Base-by-base conservation (phyloP, 2,329 filamentous ascomycete species). In the Colletotrichum camelliae region DNA sequence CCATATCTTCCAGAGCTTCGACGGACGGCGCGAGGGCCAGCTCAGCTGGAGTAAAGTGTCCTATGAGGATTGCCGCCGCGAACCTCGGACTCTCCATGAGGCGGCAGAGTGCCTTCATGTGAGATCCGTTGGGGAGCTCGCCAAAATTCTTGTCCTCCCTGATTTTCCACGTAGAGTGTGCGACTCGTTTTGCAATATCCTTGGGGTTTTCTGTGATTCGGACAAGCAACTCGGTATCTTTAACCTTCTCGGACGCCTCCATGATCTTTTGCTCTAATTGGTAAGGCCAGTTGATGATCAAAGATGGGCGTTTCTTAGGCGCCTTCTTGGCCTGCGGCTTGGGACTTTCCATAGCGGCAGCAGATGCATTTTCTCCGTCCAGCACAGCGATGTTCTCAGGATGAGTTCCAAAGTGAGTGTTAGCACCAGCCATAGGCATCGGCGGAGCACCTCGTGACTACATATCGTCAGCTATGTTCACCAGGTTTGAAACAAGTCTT, bases 361-460 rank as follows among this genome's bases (percentile, higher is more conserved):
- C 16, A 10, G 33, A 10, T 31, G 33, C 3, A 16, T 72, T 65
- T 2, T 18, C 7, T 13, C 29, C 52, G 5, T 58, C 60, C 7
- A 68, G 16, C 7, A 55, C 67, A 31, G 65, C 37, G 2, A 62
- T 77, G 10, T 43, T 65, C 33, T 64, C 70, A 13, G 61, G 57
- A n/a, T 68, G 70, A 8, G 77, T 57, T 58, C 82, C 82, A 75
- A 87, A 85, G 71, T 81, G 86, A 3, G 85, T 86, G 64, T 86
- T 83, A 21, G 84, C 78, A 52, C 85, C 82, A 13, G 79, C 77
- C 33, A 86, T 81, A 5, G 85, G 85, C 73, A 83, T 77, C 10
- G 83, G 83, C 1, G 76, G 43, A n/a, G 48, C 33, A 21, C 48
- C 70, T 61, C 21, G 70, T 33, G 55, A 13, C 74, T 76, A 39